phyloP scores from a whole-genome alignment of 768 basidiomycete genomes.

The Epithele typhae region DNA sequence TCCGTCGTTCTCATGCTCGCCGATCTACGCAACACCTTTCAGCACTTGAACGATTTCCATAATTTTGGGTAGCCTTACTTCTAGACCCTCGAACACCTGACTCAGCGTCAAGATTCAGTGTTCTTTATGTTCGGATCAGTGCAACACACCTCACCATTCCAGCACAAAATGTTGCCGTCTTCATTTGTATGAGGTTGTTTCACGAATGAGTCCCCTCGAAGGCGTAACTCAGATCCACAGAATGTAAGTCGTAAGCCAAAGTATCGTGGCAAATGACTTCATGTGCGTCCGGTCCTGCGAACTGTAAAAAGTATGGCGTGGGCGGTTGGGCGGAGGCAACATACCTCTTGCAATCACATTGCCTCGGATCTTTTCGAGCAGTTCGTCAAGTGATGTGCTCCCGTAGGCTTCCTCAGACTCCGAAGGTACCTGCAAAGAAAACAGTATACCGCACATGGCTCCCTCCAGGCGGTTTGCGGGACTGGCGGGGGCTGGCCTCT shows the following conservation, averaged over 20 bases:
- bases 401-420: slow-evolving; percentile 4
- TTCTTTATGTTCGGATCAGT: not conserved
- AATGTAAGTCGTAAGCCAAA: slow-evolving; percentile 40
- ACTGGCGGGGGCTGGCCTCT: too few relatives aligned
- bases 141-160: slow-evolving; percentile 74
- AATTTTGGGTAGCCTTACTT: too few relatives aligned
- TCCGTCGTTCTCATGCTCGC: slow-evolving; percentile 68
- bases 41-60: too few relatives aligned
- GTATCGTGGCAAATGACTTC: slow-evolving; percentile 25
- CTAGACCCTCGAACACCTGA: slow-evolving; percentile 75
- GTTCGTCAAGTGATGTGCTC: slow-evolving; percentile 30
- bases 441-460: slow-evolving; percentile 70
- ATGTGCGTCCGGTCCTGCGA: slow-evolving; percentile 72
- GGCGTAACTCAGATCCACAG: slow-evolving; percentile 70
- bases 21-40: slow-evolving; percentile 45
- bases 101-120: not conserved
- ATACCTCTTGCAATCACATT: slow-evolving; percentile 59
- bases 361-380: too few relatives aligned
- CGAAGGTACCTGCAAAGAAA: slow-evolving; percentile 31
- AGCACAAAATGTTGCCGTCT: slow-evolving; percentile 62
- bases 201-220: slow-evolving; percentile 56
- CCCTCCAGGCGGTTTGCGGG: too few relatives aligned
- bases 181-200: slow-evolving; percentile 60
- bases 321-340: too few relatives aligned
- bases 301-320: too few relatives aligned